Evolutionary conservation across 2,329 filamentous ascomycete genomes (phyloP).

Genomic region (Dactylellina cionopaga): DNA sequence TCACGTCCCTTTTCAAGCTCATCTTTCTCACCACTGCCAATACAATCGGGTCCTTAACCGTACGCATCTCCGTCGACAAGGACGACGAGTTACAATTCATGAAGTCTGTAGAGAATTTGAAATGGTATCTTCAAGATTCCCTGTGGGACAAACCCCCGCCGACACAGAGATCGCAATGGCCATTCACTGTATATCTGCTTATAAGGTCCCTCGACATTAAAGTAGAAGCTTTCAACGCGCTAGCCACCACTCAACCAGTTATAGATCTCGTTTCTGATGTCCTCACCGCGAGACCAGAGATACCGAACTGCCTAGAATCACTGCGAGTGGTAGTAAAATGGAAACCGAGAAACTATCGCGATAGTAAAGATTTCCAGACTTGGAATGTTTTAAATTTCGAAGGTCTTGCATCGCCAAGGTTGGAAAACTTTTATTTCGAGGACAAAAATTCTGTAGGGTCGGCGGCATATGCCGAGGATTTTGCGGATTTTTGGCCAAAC

Average conservation of each 20-base stretch:
- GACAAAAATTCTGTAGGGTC: neutral
- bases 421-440: conserved; percentile 13
- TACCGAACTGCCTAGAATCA: neutral
- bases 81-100: neutral
- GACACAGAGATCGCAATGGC: too few relatives aligned
- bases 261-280: neutral
- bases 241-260: neutral
- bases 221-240: neutral
- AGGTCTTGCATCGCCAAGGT: neutral
- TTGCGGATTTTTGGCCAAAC: neutral
- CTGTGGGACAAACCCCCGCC: too few relatives aligned
- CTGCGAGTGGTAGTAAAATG: conserved; percentile 8
- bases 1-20: neutral
- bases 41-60: neutral
- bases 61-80: conserved; percentile 4
- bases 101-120: neutral
- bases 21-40: neutral
- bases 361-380: neutral
- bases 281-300: neutral
- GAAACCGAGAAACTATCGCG: neutral
- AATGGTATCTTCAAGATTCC: neutral
- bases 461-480: neutral
- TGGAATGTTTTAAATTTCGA: neutral
- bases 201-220: conserved; percentile 4
- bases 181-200: too few relatives aligned